Conservation (phyloP, 164 flowering plant species). For the Vitis riparia region DNA sequence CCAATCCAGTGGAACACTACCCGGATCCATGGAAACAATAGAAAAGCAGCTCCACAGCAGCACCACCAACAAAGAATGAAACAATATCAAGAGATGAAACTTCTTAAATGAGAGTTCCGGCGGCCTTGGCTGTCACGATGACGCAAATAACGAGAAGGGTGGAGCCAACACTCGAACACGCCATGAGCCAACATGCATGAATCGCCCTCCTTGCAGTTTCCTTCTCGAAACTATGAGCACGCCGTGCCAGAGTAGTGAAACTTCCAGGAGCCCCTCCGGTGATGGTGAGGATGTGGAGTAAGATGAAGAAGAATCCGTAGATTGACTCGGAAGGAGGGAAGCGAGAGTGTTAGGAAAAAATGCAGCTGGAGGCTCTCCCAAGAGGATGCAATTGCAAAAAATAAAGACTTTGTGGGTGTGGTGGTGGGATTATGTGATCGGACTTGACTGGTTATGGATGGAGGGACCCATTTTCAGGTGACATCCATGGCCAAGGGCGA, state of each 20-base stretch:
- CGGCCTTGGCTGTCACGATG: no score
- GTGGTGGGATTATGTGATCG: constrained; percentile 27
- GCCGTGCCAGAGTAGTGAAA: no score
- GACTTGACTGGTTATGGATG: background rate
- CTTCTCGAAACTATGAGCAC: no score
- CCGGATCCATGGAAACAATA: constrained; percentile 91
- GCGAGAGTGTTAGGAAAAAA: constrained; percentile 72
- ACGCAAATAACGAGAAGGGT: no score
- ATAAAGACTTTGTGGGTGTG: constrained; percentile 74
- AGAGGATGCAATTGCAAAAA: constrained; percentile 66
- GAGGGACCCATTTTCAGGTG: constrained; percentile 28
- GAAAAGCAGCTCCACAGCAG: constrained; percentile 92
- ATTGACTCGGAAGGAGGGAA: constrained; percentile 61
- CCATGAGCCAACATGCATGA: no score
- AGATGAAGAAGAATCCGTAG: constrained; percentile 62
- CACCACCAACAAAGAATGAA: constrained; percentile 61
- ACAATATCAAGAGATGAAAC: no score
- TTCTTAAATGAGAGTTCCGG: no score
- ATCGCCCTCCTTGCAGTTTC: no score
- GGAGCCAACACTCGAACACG: no score
- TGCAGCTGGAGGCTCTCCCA: constrained; percentile 83
- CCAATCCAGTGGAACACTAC: constrained; percentile 87
- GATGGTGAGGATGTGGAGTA: constrained; percentile 73
- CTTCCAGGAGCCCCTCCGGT: constrained; percentile 45
- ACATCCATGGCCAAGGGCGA: no score